Evolutionary conservation across 2,329 filamentous ascomycete genomes (phyloP), one percentile per base, ranked within the genome.

Genomic region (Aspergillus carbonarius): DNA sequence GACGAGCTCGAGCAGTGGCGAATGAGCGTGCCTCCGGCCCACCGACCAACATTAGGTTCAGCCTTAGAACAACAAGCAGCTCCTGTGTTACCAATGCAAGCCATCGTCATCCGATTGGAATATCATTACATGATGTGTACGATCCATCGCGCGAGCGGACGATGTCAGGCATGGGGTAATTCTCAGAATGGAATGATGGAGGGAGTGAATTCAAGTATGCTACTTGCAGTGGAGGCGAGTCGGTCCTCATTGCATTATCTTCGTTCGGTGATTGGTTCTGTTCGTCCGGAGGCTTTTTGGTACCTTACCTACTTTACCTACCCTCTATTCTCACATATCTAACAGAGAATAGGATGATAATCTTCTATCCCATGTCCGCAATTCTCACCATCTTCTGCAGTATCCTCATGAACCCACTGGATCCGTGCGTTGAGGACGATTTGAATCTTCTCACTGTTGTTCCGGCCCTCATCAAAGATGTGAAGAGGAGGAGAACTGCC

Each of bases 1-100:
- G 78, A 80, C 23, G 79, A 83, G 32, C 67, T 84, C 0, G 82
- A 84, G 48, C 65, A 65, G 7, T 84, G 82, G 82, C 74, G 82
- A 0, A 60, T 74, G 8, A 25, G 34, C 3, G 51, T 84, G 0
- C 76, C 78, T 0, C 59, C 63, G 1, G 62, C 71, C 0, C 75
- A 73, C 12, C 72, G 80, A 0, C 82, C 81, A 0, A 70, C 68
- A 1, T 66, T 84, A 1, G 75, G 77, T 0, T 69, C 77, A 7
- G 46, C 47, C 10, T 49, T 23, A 15, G 64, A 69, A 12, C 10
- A 10, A 20, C 8, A 55, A 2, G 59, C 69, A 4, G 75, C 10
- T 6, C 37, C 51, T 5, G 12, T 54, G 3, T 37, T 44, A 1
- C 39, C 67, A 18, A 79, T 82, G 70, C 70, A 76, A 1, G 66